Percentiles rank a stretch among this genome's conserved stretches.
These are phyloP conservation scores for Dryas octopetala DNA, from an alignment of 306 rosid species.

Conservation along the genomic window DNA sequence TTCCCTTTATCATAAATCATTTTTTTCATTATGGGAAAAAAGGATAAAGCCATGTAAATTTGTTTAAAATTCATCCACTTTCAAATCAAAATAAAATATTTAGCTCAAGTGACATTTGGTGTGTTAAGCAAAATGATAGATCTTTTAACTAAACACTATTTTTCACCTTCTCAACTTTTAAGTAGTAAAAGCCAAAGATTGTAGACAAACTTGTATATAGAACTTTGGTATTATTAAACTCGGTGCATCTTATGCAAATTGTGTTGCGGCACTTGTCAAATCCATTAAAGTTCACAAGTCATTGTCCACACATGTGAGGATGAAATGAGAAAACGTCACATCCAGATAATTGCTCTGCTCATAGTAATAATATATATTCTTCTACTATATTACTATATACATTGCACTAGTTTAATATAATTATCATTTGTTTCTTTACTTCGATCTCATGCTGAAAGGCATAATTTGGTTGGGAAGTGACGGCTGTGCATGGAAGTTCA, in stretches of 20 bases:
- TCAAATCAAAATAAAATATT: too few relatives aligned
- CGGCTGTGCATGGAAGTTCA: conserved; percentile 11
- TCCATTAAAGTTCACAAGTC: neutral
- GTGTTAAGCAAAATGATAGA: too few relatives aligned
- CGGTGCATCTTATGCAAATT: neutral
- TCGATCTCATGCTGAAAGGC: neutral
- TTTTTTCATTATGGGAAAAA: too few relatives aligned
- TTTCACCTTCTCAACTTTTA: neutral
- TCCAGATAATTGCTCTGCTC: neutral
- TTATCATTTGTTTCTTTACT: neutral
- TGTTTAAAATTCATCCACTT: too few relatives aligned
- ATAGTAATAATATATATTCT: neutral
- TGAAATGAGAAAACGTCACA: neutral
- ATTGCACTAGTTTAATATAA: neutral
- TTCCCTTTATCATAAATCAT: too few relatives aligned
- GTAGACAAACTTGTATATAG: neutral
- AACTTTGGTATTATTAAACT: too few relatives aligned
- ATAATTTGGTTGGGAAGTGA: conserved; percentile 15
- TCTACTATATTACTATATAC: neutral
- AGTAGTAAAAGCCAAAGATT: neutral
- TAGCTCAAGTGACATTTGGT: too few relatives aligned
- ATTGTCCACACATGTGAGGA: neutral
- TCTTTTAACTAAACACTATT: neutral
- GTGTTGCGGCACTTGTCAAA: neutral
- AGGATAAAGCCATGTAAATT: too few relatives aligned